Evolutionary conservation across 192 early-diverging fungal species (phyloP).

Genomic region (Gonapodya sp.): DNA sequence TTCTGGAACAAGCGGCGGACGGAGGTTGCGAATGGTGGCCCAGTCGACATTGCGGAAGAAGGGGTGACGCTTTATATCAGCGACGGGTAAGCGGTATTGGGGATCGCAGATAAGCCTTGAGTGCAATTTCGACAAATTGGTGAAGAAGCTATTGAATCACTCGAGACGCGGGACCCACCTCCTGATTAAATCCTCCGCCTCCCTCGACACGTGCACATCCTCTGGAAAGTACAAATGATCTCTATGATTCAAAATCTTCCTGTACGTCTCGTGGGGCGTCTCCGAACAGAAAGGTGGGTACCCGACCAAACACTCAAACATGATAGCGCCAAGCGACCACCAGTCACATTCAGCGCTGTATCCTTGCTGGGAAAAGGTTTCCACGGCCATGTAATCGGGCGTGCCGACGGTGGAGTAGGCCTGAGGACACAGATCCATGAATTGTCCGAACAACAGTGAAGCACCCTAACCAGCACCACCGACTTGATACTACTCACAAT

Average conservation of each 20-base stretch:
- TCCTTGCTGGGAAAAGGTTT: constrained; percentile 88
- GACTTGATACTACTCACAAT: constrained; percentile 37
- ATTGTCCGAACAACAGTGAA: background rate
- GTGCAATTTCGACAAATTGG: background rate
- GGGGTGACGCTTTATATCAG: constrained; percentile 83
- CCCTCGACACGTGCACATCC: constrained; percentile 80
- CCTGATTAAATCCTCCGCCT: constrained; percentile 87
- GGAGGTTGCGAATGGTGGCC: constrained; percentile 67
- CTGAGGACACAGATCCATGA: constrained; percentile 18
- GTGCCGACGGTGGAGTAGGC: constrained; percentile 98
- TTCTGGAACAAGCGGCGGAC: constrained; percentile 87
- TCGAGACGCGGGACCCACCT: constrained; percentile 34
- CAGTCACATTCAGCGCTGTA: constrained; percentile 98
- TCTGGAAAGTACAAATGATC: constrained; percentile 85
- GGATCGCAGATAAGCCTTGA: constrained; percentile 77
- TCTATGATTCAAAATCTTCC: constrained; percentile 96
- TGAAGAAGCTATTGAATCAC: background rate
- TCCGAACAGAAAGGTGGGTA: constrained; percentile 98
- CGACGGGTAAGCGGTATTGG: constrained; percentile 68
- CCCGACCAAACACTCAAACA: constrained; percentile 98
- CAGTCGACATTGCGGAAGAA: constrained; percentile 94
- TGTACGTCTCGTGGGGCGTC: constrained; percentile 89
- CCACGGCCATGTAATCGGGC: constrained; percentile 95
- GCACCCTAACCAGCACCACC: too few relatives aligned
- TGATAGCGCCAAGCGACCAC: constrained; percentile 99